Percentiles rank a stretch among this genome's conserved stretches.
Conservation (phyloP, 805 yeast genomes). For the Metschnikowia aberdeeniae region DNA sequence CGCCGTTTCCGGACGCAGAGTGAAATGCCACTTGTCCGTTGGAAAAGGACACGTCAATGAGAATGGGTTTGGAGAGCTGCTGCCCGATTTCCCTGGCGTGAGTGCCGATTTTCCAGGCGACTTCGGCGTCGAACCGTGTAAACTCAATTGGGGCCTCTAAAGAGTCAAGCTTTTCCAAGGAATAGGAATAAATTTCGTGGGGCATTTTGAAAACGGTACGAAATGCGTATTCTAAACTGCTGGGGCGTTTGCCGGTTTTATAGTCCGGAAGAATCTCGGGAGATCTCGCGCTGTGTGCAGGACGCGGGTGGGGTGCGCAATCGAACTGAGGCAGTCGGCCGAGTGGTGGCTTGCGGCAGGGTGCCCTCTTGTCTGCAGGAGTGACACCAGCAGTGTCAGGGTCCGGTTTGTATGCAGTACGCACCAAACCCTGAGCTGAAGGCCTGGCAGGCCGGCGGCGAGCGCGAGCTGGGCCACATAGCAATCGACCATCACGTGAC, state of each 20-base stretch:
- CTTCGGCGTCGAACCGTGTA: slow-evolving; percentile 27
- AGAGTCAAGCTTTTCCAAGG: slow-evolving; percentile 8
- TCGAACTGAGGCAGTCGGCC: no score
- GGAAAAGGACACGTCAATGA: slow-evolving; percentile 45
- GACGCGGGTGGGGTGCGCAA: background rate
- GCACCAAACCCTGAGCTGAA: no score
- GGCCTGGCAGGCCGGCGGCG: no score
- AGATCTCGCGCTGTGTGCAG: background rate
- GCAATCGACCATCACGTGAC: no score
- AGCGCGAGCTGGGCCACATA: no score
- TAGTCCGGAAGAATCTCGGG: slow-evolving; percentile 1
- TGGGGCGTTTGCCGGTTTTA: background rate
- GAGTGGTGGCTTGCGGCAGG: no score
- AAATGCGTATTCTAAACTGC: no score
- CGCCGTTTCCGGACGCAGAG: slow-evolving; percentile 32
- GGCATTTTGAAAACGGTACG: slow-evolving; percentile 6
- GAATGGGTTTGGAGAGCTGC: slow-evolving; percentile 30
- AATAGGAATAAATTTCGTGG: slow-evolving; percentile 2
- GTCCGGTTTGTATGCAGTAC: no score
- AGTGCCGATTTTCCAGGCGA: slow-evolving; percentile 46
- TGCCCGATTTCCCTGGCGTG: slow-evolving; percentile 36
- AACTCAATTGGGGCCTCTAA: slow-evolving; percentile 18
- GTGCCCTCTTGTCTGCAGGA: no score
- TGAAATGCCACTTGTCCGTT: slow-evolving; percentile 48
- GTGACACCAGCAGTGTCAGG: no score